Evolutionary conservation across 163 green algal species (phyloP).

Genomic region (Prototheca stagnorum): DNA sequence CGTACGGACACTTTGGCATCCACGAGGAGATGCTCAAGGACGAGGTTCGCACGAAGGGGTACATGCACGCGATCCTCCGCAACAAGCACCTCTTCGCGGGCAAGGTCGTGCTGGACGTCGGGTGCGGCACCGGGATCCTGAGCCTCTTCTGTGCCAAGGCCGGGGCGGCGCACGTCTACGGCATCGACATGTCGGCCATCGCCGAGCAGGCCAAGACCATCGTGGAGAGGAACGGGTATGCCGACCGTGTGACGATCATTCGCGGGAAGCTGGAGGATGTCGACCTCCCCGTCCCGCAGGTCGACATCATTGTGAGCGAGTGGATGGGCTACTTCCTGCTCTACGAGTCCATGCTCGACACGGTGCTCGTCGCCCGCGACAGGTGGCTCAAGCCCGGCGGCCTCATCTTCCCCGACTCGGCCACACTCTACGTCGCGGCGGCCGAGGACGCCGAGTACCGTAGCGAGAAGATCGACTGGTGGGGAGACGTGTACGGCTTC

Average conservation of each 20-base stretch:
- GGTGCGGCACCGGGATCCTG: slow-evolving; percentile 87
- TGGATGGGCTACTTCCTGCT: slow-evolving; percentile 98
- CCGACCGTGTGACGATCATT: slow-evolving; percentile 50
- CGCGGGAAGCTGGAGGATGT: slow-evolving; percentile 68
- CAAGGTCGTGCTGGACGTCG: slow-evolving; percentile 82
- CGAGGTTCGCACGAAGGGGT: slow-evolving; percentile 61
- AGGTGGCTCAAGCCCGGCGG: slow-evolving; percentile 77
- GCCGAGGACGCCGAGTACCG: slow-evolving; percentile 84
- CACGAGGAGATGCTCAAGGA: slow-evolving; percentile 96
- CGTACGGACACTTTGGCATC: slow-evolving; percentile 45
- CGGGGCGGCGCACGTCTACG: slow-evolving; percentile 79
- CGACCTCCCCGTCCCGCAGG: slow-evolving; percentile 47
- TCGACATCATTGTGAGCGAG: slow-evolving; percentile 86
- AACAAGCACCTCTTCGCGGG: slow-evolving; percentile 64
- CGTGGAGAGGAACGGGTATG: slow-evolving; percentile 65
- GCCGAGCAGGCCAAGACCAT: slow-evolving; percentile 73
- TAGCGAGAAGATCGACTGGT: slow-evolving; percentile 83
- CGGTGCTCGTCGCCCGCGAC: slow-evolving; percentile 78
- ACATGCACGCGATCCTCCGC: slow-evolving; percentile 67
- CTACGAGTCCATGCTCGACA: slow-evolving; percentile 93
- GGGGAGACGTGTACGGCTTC: slow-evolving; percentile 93
- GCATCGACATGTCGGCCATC: slow-evolving; percentile 78
- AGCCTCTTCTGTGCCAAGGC: slow-evolving; percentile 79
- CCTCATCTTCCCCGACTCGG: slow-evolving; percentile 74
- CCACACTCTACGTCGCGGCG: slow-evolving; percentile 45